These are phyloP conservation scores for Chenopodium formosanum DNA, from an alignment of 148 eudicot genomes.

Conservation along the genomic window DNA sequence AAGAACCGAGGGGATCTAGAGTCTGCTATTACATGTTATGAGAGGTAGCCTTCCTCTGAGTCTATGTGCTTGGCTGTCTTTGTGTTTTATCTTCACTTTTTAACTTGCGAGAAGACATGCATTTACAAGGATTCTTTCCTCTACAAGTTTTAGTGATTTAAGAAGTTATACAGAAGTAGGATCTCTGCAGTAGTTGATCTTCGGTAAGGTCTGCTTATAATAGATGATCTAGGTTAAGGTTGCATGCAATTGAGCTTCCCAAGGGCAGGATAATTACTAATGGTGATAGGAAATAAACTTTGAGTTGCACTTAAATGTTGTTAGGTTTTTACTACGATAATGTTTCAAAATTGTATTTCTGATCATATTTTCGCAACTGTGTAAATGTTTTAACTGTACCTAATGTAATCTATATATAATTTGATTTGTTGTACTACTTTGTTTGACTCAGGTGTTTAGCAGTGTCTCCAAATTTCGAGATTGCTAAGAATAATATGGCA, in stretches of 20 bases:
- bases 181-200: neutral
- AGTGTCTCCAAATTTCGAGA: slow-evolving; percentile 99
- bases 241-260: neutral
- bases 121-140: neutral
- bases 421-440: slow-evolving; percentile 2
- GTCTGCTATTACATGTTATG: slow-evolving; percentile 96
- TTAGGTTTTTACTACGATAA: neutral
- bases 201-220: neutral
- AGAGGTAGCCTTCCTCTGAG: slow-evolving; percentile 51
- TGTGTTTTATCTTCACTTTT: neutral
- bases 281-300: slow-evolving; percentile 6
- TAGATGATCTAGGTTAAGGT: neutral
- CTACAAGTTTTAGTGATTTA: neutral
- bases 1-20: slow-evolving; percentile 95
- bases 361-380: neutral
- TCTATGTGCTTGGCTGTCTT: slow-evolving; percentile 12
- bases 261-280: neutral
- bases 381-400: neutral
- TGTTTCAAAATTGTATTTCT: neutral
- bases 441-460: slow-evolving; percentile 73
- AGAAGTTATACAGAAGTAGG: neutral
- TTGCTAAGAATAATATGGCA: slow-evolving; percentile 97
- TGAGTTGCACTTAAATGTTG: slow-evolving; percentile 1
- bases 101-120: slow-evolving; percentile 1
- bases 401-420: neutral